phyloP scores from a whole-genome alignment of 345 rosid species.

The Melaleuca alternifolia region DNA sequence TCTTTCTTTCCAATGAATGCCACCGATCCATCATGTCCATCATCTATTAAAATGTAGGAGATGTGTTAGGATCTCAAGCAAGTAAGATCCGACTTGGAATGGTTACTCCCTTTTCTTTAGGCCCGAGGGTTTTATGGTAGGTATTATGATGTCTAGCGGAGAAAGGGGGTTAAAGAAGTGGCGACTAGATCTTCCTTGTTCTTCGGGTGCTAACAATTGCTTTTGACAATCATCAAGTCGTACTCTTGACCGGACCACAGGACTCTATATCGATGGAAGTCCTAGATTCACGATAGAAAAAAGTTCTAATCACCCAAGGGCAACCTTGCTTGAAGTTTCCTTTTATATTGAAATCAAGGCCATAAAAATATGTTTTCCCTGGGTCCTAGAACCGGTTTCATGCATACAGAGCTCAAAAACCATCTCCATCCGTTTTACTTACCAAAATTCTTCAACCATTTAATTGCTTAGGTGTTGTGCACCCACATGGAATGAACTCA shows the following conservation, averaged over 20 bases:
- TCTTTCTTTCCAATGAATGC: too few relatives aligned
- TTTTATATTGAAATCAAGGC: not conserved
- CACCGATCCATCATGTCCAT: too few relatives aligned
- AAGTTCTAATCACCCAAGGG: not conserved
- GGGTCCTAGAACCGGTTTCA: not conserved
- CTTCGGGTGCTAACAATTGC: not conserved
- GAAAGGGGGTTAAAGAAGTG: not conserved
- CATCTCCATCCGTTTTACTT: not conserved
- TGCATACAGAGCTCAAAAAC: not conserved
- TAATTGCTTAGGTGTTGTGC: not conserved
- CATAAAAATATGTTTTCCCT: not conserved
- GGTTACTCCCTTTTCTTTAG: not conserved
- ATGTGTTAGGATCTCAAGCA: not conserved
- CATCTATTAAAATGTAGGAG: not conserved
- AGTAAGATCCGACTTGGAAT: not conserved
- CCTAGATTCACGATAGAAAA: not conserved
- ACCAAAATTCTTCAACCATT: not conserved
- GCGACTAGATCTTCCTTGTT: not conserved
- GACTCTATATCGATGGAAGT: not conserved
- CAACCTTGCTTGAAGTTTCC: not conserved
- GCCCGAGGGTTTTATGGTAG: not conserved
- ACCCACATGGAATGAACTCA: not conserved
- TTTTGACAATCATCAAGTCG: not conserved
- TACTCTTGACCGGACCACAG: accelerated
- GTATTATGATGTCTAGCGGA: not conserved